These are phyloP conservation scores for Medicago lupulina DNA, from an alignment of 306 rosid species.

Conservation along the genomic window DNA sequence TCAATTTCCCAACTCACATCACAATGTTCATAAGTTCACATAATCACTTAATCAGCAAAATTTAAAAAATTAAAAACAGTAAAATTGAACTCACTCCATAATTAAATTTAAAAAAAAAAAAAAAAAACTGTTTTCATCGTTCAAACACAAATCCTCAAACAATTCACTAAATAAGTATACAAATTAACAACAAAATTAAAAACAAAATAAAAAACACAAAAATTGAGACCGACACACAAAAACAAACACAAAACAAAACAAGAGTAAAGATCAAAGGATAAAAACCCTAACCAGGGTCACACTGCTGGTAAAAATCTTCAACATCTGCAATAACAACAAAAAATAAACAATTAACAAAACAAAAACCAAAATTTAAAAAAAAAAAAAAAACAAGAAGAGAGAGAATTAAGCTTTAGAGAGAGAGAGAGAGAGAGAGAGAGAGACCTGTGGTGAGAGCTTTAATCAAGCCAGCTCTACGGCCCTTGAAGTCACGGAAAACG, in stretches of 20 bases:
- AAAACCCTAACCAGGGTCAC: slow-evolving; percentile 34
- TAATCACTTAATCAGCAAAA: not conserved
- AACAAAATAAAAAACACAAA: not conserved
- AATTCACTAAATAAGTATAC: slow-evolving; percentile 18
- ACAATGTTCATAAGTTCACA: slow-evolving; percentile 6
- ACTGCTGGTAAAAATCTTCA: slow-evolving; percentile 10
- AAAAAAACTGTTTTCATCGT: not conserved
- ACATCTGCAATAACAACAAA: not conserved
- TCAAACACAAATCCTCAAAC: slow-evolving; percentile 1
- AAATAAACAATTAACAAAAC: not conserved
- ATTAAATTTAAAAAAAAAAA: not conserved
- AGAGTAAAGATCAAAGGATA: not conserved
- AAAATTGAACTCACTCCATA: not conserved
- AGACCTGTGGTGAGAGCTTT: slow-evolving; percentile 33
- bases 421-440: not conserved
- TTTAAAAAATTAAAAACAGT: not conserved
- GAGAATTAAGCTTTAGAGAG: not conserved
- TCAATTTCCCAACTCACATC: not conserved
- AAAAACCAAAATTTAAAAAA: not conserved
- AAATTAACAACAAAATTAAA: not conserved
- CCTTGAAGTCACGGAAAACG: slow-evolving; percentile 29
- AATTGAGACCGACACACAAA: not conserved
- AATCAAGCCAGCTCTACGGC: slow-evolving; percentile 3
- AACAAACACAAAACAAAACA: not conserved
- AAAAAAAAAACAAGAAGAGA: not conserved